phyloP scores from a whole-genome alignment of 2,329 filamentous ascomycete species.

The Tolypocladium sp. region DNA sequence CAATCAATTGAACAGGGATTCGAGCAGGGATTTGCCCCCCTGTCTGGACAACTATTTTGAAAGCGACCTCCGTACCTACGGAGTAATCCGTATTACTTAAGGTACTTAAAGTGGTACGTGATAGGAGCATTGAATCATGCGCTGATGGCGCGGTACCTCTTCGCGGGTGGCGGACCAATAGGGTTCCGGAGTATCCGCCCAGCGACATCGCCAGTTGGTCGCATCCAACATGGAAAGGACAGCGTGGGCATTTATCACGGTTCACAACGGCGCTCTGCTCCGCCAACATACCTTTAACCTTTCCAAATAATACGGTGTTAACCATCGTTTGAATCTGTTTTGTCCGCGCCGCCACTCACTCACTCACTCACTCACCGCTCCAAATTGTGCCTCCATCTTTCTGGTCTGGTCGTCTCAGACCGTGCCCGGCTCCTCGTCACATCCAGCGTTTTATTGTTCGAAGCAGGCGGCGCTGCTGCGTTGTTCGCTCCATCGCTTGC shows the following conservation, averaged over 20 bases:
- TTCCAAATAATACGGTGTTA: neutral
- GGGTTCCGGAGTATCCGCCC: neutral
- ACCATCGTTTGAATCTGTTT: neutral
- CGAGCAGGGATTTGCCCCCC: no score
- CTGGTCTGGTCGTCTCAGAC: neutral
- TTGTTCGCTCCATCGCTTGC: neutral
- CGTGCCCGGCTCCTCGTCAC: neutral
- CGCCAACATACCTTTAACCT: neutral
- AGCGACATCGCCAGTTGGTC: neutral
- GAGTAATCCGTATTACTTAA: no score
- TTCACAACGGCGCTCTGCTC: neutral
- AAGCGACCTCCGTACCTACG: no score
- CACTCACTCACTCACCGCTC: neutral
- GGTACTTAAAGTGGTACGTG: no score
- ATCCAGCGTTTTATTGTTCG: neutral
- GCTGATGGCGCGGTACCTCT: neutral
- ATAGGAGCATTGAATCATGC: no score
- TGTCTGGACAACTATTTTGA: no score
- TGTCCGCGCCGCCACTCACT: neutral
- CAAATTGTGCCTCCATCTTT: neutral
- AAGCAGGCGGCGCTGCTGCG: neutral
- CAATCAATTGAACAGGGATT: no score
- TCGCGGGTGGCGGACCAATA: neutral
- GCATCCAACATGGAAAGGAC: neutral
- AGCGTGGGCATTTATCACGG: neutral